Evolutionary conservation across 495 filamentous ascomycete species (phyloP), one percentile per base, ranked within the genome.

Genomic region (Neurospora tetraspora): DNA sequence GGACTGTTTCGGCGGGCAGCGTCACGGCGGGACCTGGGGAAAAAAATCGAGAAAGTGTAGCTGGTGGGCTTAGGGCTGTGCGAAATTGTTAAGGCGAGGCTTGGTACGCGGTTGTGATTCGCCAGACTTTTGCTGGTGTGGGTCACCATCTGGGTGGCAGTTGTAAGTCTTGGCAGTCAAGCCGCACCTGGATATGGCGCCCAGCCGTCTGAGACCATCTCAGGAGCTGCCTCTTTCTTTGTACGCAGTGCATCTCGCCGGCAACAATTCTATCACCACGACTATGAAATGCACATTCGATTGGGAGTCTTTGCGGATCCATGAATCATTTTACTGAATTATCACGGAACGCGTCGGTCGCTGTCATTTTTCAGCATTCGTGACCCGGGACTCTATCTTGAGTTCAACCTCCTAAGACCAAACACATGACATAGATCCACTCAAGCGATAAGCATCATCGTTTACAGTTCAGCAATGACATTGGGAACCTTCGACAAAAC

Each of bases 1-100:
- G 75, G 78, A 74, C 71, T 78, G 74, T 80, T 77, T 65, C 53
- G 53, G 53, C 53, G 53, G 77, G 79, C 77, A 80, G 77, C 80
- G 76, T 81, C 82, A 74, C 72, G 75, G 59, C 79, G 76, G 75
- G 74, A 79, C 76, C 78, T 78, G 73, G 73, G 53, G 76, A 74
- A 78, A 82, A 83, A 83, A 81, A 76, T 79, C 76, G 74, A 80
- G 80, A 78, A 75, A 77, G 74, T 76, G 77, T 23, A 76, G 74
- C 71, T 78, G 78, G 78, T 77, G 75, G 76, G 78, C 78, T 78
- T 80, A 79, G 78, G 79, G 79, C 71, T 78, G 77, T 79, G 74
- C 71, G 76, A 73, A 80, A 78, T 77, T 78, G 77, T 77, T 77
- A 79, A 69, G 73, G 45, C n/a, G 70, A 38, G 23, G 53, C 53